Evolutionary conservation across 345 rosid genomes (phyloP).

Genomic region (Lepidium didymum): DNA sequence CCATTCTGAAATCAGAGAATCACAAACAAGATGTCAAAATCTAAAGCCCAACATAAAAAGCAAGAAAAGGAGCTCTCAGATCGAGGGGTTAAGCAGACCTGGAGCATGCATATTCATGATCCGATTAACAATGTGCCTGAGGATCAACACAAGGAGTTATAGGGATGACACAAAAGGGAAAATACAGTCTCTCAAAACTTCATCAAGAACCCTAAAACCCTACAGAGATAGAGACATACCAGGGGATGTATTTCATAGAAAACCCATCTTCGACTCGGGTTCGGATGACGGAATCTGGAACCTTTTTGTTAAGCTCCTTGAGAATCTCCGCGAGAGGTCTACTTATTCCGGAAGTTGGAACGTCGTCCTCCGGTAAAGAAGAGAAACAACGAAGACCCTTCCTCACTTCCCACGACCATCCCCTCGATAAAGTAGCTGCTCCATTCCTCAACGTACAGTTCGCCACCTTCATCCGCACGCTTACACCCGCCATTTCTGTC

Average conservation of each 20-base stretch:
- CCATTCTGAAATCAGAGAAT: constrained; percentile 48
- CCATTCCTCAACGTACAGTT: constrained; percentile 10
- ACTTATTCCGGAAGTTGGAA: constrained; percentile 63
- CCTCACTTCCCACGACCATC: neutral
- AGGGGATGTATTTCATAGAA: constrained; percentile 65
- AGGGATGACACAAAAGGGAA: neutral
- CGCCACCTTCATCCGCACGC: constrained; percentile 13
- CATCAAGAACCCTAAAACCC: neutral
- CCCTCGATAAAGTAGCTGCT: neutral
- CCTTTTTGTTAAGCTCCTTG: constrained; percentile 69
- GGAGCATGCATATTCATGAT: constrained; percentile 82
- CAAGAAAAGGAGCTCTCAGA: neutral
- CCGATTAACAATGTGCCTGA: constrained; percentile 74
- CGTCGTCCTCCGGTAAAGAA: constrained; percentile 26
- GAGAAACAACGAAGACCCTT: constrained; percentile 16
- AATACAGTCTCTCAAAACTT: neutral
- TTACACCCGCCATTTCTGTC: constrained; percentile 22
- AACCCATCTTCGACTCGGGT: constrained; percentile 56
- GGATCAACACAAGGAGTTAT: constrained; percentile 7
- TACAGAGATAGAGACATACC: constrained; percentile 27
- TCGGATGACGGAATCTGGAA: constrained; percentile 54
- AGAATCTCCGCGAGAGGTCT: constrained; percentile 65
- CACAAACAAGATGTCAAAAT: neutral
- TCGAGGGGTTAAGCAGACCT: constrained; percentile 26
- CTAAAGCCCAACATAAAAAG: neutral